Evolutionary conservation across 2,329 filamentous ascomycete species (phyloP).

Genomic region (Arthrobotrys musiformis): DNA sequence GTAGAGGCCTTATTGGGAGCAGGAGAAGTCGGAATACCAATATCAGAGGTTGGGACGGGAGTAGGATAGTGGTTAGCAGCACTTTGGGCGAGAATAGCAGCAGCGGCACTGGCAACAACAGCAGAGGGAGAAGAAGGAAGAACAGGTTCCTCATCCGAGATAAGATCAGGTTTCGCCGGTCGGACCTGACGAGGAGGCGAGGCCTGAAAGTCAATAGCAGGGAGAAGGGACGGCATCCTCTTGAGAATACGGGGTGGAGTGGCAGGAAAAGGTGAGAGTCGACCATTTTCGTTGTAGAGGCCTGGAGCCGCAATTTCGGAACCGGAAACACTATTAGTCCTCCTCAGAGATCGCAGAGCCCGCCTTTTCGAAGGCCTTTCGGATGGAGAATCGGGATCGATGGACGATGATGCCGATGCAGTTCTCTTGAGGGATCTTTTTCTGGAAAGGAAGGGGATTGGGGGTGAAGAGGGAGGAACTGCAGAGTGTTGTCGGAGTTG

Average conservation of each 20-base stretch:
- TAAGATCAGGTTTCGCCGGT: slow-evolving; percentile 68
- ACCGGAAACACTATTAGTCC: slow-evolving; percentile 38
- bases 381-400: slow-evolving; percentile 48
- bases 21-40: slow-evolving; percentile 87
- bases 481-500: slow-evolving; percentile 34
- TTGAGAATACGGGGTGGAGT: slow-evolving; percentile 65
- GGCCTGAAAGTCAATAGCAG: slow-evolving; percentile 75
- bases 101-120: too few species aligned
- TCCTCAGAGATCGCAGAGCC: slow-evolving; percentile 32
- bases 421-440: slow-evolving; percentile 41
- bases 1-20: too few species aligned
- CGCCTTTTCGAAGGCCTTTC: slow-evolving; percentile 38
- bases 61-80: slow-evolving; percentile 78
- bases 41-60: slow-evolving; percentile 91
- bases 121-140: too few species aligned
- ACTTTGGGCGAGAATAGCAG: too few species aligned
- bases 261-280: slow-evolving; percentile 20
- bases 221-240: slow-evolving; percentile 75
- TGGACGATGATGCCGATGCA: slow-evolving; percentile 36
- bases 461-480: slow-evolving; percentile 33
- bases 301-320: background rate
- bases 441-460: slow-evolving; percentile 29
- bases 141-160: slow-evolving; percentile 59
- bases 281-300: slow-evolving; percentile 36
- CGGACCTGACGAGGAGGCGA: slow-evolving; percentile 78